Percentiles rank a stretch among this genome's conserved stretches.
phyloP scores from a whole-genome alignment of 1,284 basidiomycete genomes.

The Cutaneotrichosporon dermatis region DNA sequence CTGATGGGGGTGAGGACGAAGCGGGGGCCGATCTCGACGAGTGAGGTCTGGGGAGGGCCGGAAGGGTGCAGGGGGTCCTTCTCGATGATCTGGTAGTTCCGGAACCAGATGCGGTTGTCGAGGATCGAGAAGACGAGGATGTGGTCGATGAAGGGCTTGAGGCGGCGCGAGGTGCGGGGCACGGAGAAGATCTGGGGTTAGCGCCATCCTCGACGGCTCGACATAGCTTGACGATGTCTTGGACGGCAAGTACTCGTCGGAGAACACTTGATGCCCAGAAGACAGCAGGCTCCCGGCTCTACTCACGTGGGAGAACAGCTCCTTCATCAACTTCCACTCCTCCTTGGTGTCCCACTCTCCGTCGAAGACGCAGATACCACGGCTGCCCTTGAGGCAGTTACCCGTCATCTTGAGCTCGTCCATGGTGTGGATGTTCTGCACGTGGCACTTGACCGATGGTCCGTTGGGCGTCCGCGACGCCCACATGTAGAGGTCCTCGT shows the following conservation, averaged over 20 bases:
- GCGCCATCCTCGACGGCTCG: background rate
- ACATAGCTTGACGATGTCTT: too few relatives aligned
- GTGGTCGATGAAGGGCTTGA: slow-evolving; percentile 98
- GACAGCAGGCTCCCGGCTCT: background rate
- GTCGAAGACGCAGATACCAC: slow-evolving; percentile 91
- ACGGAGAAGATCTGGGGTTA: slow-evolving; percentile 81
- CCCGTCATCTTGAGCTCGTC: slow-evolving; percentile 99
- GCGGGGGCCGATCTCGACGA: slow-evolving; percentile 93
- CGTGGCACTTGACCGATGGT: slow-evolving; percentile 93
- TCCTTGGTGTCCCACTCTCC: slow-evolving; percentile 87
- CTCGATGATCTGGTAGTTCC: slow-evolving; percentile 73
- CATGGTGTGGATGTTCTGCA: slow-evolving; percentile 99
- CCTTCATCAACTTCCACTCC: slow-evolving; percentile 76
- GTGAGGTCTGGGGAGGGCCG: slow-evolving; percentile 56
- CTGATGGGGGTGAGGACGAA: slow-evolving; percentile 97
- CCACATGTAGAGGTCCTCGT: slow-evolving; percentile 97
- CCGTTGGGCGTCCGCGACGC: slow-evolving; percentile 96
- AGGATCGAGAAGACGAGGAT: slow-evolving; percentile 92
- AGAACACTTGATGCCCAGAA: background rate
- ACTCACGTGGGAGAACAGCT: slow-evolving; percentile 91
- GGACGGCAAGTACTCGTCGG: too few relatives aligned
- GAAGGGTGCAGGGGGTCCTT: slow-evolving; percentile 58
- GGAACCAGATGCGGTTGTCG: slow-evolving; percentile 98
- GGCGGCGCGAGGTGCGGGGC: slow-evolving; percentile 77
- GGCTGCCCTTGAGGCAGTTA: slow-evolving; percentile 93